Evolutionary conservation across 139 green algal species (phyloP).

Genomic region (Ettlia oleoabundans): DNA sequence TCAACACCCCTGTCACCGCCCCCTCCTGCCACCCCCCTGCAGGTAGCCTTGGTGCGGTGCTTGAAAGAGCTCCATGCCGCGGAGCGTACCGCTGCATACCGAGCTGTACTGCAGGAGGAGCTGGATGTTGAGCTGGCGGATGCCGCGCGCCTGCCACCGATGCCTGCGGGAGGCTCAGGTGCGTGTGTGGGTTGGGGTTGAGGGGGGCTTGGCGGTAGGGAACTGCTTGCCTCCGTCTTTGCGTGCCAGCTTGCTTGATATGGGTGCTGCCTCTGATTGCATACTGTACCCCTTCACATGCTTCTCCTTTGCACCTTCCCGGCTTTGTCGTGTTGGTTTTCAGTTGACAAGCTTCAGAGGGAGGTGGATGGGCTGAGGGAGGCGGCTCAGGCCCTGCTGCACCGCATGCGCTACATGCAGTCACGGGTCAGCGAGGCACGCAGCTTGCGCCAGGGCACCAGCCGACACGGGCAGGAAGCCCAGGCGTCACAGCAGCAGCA

Average conservation of each 20-base stretch:
- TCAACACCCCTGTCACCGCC: neutral
- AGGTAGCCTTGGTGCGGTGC: conserved; percentile 29
- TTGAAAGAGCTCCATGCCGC: conserved; percentile 29
- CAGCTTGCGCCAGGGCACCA: neutral
- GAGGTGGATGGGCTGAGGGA: conserved; percentile 8
- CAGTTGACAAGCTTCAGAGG: neutral
- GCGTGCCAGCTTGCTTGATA: too few species aligned
- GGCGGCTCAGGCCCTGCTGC: conserved; percentile 19
- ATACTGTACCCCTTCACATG: neutral
- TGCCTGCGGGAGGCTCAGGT: neutral
- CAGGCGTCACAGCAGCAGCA: neutral
- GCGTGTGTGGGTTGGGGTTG: neutral
- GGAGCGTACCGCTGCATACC: neutral
- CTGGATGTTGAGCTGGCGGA: conserved; percentile 22
- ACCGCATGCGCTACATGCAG: conserved; percentile 34
- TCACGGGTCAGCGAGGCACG: conserved; percentile 24
- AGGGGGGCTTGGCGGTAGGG: neutral
- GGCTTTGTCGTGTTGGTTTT: neutral
- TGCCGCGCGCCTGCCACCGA: neutral
- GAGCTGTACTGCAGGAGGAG: conserved; percentile 25
- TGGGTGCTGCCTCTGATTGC: too few species aligned
- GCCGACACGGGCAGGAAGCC: neutral
- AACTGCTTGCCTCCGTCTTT: too few species aligned
- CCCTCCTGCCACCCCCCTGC: neutral
- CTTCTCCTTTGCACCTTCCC: neutral